Evolutionary conservation across 2,329 filamentous ascomycete species (phyloP).

Genomic region (Paracoccidioides lutzii): DNA sequence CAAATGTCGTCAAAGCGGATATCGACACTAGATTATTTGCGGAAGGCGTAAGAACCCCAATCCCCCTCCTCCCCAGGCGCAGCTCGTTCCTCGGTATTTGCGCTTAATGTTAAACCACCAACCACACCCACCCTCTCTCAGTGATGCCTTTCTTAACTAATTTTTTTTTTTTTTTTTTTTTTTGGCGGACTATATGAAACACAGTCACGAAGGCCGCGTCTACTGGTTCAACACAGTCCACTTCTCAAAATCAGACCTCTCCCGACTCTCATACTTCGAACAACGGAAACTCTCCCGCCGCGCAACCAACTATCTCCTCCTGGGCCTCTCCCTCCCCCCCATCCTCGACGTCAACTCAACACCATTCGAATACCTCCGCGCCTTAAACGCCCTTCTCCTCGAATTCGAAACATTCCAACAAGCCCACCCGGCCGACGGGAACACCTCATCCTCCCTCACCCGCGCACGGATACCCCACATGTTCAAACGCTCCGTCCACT

Average conservation of each 20-base stretch:
- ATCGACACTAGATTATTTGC: slow-evolving; percentile 81
- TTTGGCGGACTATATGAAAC: background rate
- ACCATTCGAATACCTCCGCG: slow-evolving; percentile 73
- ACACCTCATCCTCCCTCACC: slow-evolving; percentile 54
- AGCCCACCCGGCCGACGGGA: slow-evolving; percentile 66
- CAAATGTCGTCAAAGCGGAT: slow-evolving; percentile 86
- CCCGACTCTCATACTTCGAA: slow-evolving; percentile 75
- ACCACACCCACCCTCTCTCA: background rate
- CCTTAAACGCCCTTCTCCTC: slow-evolving; percentile 67
- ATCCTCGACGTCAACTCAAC: slow-evolving; percentile 77
- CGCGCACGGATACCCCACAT: slow-evolving; percentile 71
- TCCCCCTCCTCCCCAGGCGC: background rate
- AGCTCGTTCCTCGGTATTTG: no score
- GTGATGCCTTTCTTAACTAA: background rate
- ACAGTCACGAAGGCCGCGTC: slow-evolving; percentile 78
- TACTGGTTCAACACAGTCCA: slow-evolving; percentile 98
- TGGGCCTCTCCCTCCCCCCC: slow-evolving; percentile 80
- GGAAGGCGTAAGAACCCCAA: slow-evolving; percentile 60
- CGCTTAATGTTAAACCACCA: no score
- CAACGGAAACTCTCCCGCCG: slow-evolving; percentile 71
- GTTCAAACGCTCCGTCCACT: slow-evolving; percentile 55
- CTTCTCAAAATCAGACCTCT: slow-evolving; percentile 70
- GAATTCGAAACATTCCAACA: slow-evolving; percentile 94
- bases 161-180: background rate
- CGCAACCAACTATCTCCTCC: slow-evolving; percentile 83